phyloP scores from a whole-genome alignment of 163 green algal species.

The Chlorella variabilis region DNA sequence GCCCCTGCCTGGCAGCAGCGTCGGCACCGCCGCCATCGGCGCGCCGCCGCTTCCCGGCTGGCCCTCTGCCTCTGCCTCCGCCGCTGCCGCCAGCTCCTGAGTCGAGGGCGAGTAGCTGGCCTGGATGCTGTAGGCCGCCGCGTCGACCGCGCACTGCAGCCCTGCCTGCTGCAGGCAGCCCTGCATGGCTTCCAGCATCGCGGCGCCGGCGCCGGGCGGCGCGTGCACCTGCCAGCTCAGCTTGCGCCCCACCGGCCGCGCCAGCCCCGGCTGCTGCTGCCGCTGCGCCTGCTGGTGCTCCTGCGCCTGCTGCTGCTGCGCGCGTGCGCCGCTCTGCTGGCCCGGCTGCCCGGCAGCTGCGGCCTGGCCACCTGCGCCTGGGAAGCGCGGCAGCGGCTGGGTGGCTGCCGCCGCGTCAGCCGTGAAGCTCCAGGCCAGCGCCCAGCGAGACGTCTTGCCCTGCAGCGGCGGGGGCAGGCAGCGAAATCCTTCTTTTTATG shows the following conservation, averaged over 20 bases:
- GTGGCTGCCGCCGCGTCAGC: conserved; percentile 58
- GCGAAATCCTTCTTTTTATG: background rate
- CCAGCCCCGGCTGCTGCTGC: background rate
- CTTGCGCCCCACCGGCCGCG: background rate
- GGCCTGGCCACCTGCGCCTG: background rate
- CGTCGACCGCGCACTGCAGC: background rate
- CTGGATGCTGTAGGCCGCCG: background rate
- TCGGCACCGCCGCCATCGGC: background rate
- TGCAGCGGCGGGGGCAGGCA: conserved; percentile 16
- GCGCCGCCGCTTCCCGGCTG: background rate
- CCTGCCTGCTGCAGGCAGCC: background rate
- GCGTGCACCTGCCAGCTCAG: conserved; percentile 32
- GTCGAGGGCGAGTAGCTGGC: background rate
- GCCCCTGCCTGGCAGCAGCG: background rate
- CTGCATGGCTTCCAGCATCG: background rate
- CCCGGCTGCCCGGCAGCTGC: background rate
- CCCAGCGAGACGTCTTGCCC: conserved; percentile 84
- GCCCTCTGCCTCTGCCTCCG: background rate
- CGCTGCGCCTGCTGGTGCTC: background rate
- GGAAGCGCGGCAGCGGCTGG: conserved; percentile 58
- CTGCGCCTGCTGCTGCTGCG: background rate
- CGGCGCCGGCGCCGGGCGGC: background rate
- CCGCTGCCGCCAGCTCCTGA: background rate
- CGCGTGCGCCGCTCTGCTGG: background rate
- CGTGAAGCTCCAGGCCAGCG: conserved; percentile 84